Base-by-base conservation (phyloP, 495 filamentous ascomycete species). In the Hyaloscypha finlandica region DNA sequence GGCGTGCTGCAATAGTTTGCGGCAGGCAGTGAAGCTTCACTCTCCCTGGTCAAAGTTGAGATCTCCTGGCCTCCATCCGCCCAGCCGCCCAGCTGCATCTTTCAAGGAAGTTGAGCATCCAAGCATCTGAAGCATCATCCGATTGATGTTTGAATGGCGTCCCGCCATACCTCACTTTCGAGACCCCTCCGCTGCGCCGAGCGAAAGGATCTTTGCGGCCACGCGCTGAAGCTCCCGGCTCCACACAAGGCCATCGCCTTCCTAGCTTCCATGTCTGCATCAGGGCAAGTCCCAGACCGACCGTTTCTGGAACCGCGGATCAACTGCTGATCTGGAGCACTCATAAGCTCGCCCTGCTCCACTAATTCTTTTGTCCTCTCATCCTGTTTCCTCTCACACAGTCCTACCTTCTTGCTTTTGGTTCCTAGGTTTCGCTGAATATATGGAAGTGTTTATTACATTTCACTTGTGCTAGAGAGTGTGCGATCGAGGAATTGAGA, bases 161-260 rank as follows among this genome's bases (percentile, higher is more conserved):
- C 35, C 35, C 35, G 35, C 20, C 53, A 8, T 25, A 56, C 22
- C 33, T 59, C 32, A 33, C 62, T 57, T 45, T 39, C 30, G 14
- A 48, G 39, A 42, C 51, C 52, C 65, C 59, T 63, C 66, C 66
- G 66, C 20, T 64, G 35, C 66, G 29, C 60, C 66, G 60, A 59
- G 53, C 61, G 53, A 59, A 68, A 51, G 31, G 22, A 37, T 31
- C 25, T 52, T 32, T 22, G 29, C 30, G 31, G 65, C 58, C 51
- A 60, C 42, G 56, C 56, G 30, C 56, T 37, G 30, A 19, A 32
- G 32, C 14, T 25, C 51, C 51, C 58, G 45, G 32, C 65, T 61
- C 64, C 64, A 61, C 57, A 55, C 31, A 42, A n/a, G 42, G 55
- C 55, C 42, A 58, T 52, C 58, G 54, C 55, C 12, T 42, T 59